These are phyloP conservation scores for Alternaria sp. DNA, from an alignment of 2,329 filamentous ascomycete genomes.

Conservation along the genomic window DNA sequence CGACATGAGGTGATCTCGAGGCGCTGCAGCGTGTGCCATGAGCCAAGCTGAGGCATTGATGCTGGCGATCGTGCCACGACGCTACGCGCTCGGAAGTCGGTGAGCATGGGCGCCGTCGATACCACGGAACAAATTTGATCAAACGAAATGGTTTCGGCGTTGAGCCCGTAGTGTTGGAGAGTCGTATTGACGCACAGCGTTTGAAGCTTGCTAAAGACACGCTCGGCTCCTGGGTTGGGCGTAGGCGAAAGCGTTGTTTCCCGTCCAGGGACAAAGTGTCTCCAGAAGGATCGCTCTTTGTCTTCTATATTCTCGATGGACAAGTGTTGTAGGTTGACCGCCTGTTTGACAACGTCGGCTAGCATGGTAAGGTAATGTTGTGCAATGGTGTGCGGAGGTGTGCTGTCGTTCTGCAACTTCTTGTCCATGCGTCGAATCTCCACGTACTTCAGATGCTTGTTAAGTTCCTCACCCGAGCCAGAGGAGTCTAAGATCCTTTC, in stretches of 20 bases:
- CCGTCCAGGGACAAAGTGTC: conserved; percentile 8
- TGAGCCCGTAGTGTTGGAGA: not conserved
- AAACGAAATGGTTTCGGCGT: conserved; percentile 1
- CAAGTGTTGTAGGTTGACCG: conserved; percentile 30
- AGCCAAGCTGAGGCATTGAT: not conserved
- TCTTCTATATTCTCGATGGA: conserved; percentile 32
- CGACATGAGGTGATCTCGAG: conserved; percentile 29
- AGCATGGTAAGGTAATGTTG: conserved; percentile 28
- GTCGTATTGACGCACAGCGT: conserved; percentile 28
- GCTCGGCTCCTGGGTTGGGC: not conserved
- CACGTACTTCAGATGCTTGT: conserved; percentile 26
- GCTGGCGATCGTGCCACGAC: not conserved
- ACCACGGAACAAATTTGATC: conserved; percentile 14
- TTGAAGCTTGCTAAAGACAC: conserved; percentile 20
- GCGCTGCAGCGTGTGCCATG: conserved; percentile 19
- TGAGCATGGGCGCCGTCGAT: conserved; percentile 13
- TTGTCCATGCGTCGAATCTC: conserved; percentile 33
- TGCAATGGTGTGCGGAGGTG: conserved; percentile 2
- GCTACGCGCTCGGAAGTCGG: conserved; percentile 22
- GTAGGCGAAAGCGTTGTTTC: not conserved
- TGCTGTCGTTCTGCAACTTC: not conserved
- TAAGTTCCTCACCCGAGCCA: not conserved
- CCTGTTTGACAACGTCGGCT: conserved; percentile 19
- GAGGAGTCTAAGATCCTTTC: conserved; percentile 12
- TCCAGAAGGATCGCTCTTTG: conserved; percentile 26